These are phyloP conservation scores for Apophysomyces elegans DNA, from an alignment of 371 early-diverging fungal species.

Conservation along the genomic window DNA sequence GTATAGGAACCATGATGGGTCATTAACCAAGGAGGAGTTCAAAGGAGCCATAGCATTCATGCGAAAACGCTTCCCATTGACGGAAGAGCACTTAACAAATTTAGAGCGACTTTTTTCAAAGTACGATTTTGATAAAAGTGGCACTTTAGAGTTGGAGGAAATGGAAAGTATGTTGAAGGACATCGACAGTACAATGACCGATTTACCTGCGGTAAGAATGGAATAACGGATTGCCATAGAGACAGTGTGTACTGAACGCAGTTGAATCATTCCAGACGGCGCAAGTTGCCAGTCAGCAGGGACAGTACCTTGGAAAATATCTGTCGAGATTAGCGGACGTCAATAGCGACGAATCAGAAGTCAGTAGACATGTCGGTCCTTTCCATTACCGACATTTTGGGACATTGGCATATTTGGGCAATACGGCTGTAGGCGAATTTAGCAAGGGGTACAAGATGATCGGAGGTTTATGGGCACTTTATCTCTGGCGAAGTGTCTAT, in stretches of 20 bases:
- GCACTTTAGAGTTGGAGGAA: constrained; percentile 66
- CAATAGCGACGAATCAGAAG: constrained; percentile 11
- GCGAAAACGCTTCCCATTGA: constrained; percentile 52
- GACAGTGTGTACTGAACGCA: too few species aligned
- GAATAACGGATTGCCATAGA: too few species aligned
- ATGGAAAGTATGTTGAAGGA: constrained; percentile 59
- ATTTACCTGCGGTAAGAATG: constrained; percentile 70
- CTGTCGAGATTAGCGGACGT: constrained; percentile 42
- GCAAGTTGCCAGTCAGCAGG: constrained; percentile 91
- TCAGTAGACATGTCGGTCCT: constrained; percentile 35
- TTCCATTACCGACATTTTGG: constrained; percentile 80
- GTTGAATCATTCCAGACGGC: constrained; percentile 62
- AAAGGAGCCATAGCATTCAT: constrained; percentile 39
- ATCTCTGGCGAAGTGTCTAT: constrained; percentile 71
- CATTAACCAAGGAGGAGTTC: constrained; percentile 58
- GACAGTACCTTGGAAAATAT: constrained; percentile 65
- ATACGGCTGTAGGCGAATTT: constrained; percentile 72
- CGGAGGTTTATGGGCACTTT: constrained; percentile 64
- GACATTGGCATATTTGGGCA: constrained; percentile 83
- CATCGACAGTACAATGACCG: constrained; percentile 69
- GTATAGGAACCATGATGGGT: constrained; percentile 50
- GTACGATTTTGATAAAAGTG: constrained; percentile 66
- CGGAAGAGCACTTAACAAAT: constrained; percentile 57
- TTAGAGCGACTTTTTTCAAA: constrained; percentile 54
- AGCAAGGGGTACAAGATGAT: constrained; percentile 59